A percentile compares a stretch with the other conserved stretches of the same genome.
phyloP scores from a whole-genome alignment of 2,329 filamentous ascomycete genomes.

The Colletotrichum cordylinicola region DNA sequence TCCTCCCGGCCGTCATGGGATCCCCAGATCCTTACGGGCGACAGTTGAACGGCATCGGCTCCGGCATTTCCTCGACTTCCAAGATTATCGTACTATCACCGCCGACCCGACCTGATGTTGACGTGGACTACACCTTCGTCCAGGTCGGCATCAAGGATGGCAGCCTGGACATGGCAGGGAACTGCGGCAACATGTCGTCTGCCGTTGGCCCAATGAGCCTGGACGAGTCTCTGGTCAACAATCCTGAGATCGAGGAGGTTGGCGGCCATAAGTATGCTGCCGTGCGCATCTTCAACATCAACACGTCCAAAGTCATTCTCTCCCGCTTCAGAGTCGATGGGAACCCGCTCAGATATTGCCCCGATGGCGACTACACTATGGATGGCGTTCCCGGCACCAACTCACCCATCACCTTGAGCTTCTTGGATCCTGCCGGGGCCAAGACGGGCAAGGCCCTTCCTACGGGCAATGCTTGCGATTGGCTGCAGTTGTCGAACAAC shows the following conservation, averaged over 20 bases:
- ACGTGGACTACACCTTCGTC: slow-evolving; percentile 68
- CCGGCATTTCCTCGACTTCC: slow-evolving; percentile 34
- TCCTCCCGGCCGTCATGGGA: slow-evolving; percentile 33
- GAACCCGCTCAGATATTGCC: slow-evolving; percentile 27
- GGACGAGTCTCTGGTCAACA: slow-evolving; percentile 50
- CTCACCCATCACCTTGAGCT: slow-evolving; percentile 41
- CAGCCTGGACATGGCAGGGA: slow-evolving; percentile 52
- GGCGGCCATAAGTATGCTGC: slow-evolving; percentile 2
- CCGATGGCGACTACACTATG: slow-evolving; percentile 40
- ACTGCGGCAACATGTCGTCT: slow-evolving; percentile 49
- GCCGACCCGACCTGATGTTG: slow-evolving; percentile 45
- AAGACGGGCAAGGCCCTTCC: slow-evolving; percentile 45
- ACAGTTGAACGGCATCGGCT: slow-evolving; percentile 24
- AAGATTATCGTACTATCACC: slow-evolving; percentile 64
- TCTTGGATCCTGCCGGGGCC: slow-evolving; percentile 44
- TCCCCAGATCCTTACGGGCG: slow-evolving; percentile 24
- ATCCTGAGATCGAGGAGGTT: not conserved
- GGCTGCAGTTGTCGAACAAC: slow-evolving; percentile 31
- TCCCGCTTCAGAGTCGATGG: slow-evolving; percentile 40
- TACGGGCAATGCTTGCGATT: slow-evolving; percentile 40
- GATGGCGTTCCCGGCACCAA: slow-evolving; percentile 36
- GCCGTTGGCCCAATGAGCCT: slow-evolving; percentile 58
- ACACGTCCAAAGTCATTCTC: slow-evolving; percentile 35
- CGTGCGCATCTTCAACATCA: slow-evolving; percentile 34
- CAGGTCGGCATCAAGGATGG: slow-evolving; percentile 60